Evolutionary conservation across 2,329 filamentous ascomycete species (phyloP), one percentile per base, ranked within the genome.

Genomic region (Gremmenia infestans): DNA sequence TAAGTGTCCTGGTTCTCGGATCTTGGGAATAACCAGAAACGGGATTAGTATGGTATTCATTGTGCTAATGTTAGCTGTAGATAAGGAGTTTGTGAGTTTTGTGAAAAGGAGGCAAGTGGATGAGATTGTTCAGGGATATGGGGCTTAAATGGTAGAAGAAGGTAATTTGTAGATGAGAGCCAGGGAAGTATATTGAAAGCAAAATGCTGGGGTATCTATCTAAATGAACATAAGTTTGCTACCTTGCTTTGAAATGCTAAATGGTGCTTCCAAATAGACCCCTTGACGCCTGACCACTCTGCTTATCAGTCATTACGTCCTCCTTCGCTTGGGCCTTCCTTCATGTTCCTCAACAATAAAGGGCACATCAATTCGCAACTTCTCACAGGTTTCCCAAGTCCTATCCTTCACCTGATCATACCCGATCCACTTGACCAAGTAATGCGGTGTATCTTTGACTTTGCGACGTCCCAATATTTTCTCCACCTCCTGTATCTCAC

Each of bases 21-120:
- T 32, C 28, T 32, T 32, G 28, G 28, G 28, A 32, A 32, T 32
- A 2, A 25, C 22, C 5, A 25, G 25, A 35, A 8, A 7, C 6
- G 32, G 17, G n/a, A 14, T 50, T 15, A 9, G 25, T 15, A 39
- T 19, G 23, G 36, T 19, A 19, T 9, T 15, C 12, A 12, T 40
- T 7, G 3, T 48, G 35, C 54, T 53, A 15, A 56, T 43, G 7
- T 42, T 11, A n/a, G 25, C 25, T 17, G n/a, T 43, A 72, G 69
- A 71, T 49, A 63, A 64, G 48, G 66, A 69, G n/a, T 73, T 72
- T 53, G 57, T 67, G 6, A 66, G 70, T 22, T 73, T 73, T 51
- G 67, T 69, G 55, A 72, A 71, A 52, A 67, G 67, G 40, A 63
- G 56, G 48, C 57, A 61, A 42, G 52, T 58, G 14, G 56, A 62